Percentiles rank a stretch among this genome's conserved stretches.
Evolutionary conservation across 148 eudicot genomes (phyloP).

Genomic region (Heliosperma pusillum): DNA sequence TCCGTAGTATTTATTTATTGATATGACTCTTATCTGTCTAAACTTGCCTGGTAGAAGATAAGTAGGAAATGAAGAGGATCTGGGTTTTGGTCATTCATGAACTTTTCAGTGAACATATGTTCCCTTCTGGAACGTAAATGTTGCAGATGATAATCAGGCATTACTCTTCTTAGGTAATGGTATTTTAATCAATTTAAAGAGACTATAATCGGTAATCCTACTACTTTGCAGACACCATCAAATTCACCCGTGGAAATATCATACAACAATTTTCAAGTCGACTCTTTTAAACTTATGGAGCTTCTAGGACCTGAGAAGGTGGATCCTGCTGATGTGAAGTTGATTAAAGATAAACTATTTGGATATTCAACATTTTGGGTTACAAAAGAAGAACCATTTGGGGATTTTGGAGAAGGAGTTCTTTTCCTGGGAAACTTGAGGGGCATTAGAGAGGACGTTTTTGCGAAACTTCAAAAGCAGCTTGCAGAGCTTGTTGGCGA

Average conservation of each 20-base stretch:
- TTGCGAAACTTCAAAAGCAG: slow-evolving; percentile 83
- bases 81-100: neutral
- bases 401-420: slow-evolving; percentile 93
- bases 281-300: slow-evolving; percentile 95
- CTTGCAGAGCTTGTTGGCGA: slow-evolving; percentile 76
- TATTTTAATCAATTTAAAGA: neutral
- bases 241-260: slow-evolving; percentile 55
- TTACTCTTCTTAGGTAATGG: neutral
- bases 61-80: slow-evolving; percentile 1
- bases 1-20: neutral
- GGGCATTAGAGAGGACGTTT: slow-evolving; percentile 81
- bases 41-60: neutral
- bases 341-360: slow-evolving; percentile 83
- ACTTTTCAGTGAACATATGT: neutral
- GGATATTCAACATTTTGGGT: slow-evolving; percentile 99
- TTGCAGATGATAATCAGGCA: neutral
- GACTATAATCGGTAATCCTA: slow-evolving; percentile 7
- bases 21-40: neutral
- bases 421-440: slow-evolving; percentile 95
- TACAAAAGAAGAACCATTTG: slow-evolving; percentile 95
- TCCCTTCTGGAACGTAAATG: neutral
- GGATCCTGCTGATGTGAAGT: slow-evolving; percentile 85
- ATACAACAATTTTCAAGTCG: slow-evolving; percentile 78
- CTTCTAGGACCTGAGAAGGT: slow-evolving; percentile 97
- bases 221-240: slow-evolving; percentile 51